Evolutionary conservation across 768 basidiomycete species (phyloP).

Genomic region (Baorangia bicolor): DNA sequence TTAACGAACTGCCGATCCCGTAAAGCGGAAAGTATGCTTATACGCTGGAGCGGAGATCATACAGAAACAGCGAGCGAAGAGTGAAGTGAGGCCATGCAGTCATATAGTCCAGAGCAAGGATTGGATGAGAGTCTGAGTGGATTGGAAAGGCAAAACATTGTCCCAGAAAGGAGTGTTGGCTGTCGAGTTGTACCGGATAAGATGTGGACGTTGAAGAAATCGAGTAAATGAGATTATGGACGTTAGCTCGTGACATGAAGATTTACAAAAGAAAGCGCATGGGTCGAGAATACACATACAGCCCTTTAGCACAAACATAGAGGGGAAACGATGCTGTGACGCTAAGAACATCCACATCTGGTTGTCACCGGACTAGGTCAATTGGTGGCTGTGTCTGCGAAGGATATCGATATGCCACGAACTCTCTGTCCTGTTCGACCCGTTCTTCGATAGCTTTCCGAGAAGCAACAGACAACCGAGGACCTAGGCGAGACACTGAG

Average conservation of each 20-base stretch:
- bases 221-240: constrained; percentile 21
- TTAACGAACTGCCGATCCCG: constrained; percentile 10
- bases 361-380: constrained; percentile 52
- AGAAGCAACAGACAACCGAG: constrained; percentile 63
- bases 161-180: constrained; percentile 27
- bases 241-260: constrained; percentile 16
- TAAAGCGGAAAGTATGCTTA: constrained; percentile 12
- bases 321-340: constrained; percentile 4
- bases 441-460: constrained; percentile 74
- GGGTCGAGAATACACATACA: constrained; percentile 8
- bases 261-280: constrained; percentile 19
- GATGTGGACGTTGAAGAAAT: constrained; percentile 13
- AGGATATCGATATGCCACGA: constrained; percentile 86
- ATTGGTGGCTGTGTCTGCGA: constrained; percentile 65
- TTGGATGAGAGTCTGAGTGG: constrained; percentile 14
- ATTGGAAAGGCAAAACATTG: constrained; percentile 19
- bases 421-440: constrained; percentile 82
- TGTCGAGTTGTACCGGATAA: constrained; percentile 17
- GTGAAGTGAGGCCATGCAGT: constrained; percentile 17
- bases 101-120: constrained; percentile 30
- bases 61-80: constrained; percentile 14
- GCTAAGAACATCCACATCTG: not conserved
- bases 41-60: constrained; percentile 5
- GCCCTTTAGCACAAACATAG: not conserved
- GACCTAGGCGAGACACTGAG: constrained; percentile 47